phyloP scores from a whole-genome alignment of 2,329 filamentous ascomycete genomes.

The Volutella citrinella region DNA sequence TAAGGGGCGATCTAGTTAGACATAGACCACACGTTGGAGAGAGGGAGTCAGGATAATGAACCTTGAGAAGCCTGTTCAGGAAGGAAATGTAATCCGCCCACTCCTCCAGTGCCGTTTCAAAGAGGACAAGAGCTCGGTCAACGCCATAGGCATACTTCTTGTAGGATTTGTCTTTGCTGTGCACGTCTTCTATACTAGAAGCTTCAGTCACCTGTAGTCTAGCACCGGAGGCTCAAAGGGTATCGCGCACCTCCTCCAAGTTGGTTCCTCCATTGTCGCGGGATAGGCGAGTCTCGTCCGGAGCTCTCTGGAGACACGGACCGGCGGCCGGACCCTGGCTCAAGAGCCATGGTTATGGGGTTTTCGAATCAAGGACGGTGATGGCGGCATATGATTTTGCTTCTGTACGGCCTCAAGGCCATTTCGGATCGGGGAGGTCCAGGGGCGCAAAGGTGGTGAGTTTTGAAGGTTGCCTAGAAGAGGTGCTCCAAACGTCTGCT shows the following conservation, averaged over 20 bases:
- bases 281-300: slow-evolving; percentile 72
- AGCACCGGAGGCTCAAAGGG: too few relatives aligned
- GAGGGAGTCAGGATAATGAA: too few relatives aligned
- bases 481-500: slow-evolving; percentile 17
- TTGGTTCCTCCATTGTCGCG: slow-evolving; percentile 74
- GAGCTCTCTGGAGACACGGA: slow-evolving; percentile 78
- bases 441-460: slow-evolving; percentile 6
- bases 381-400: slow-evolving; percentile 21
- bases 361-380: slow-evolving; percentile 13
- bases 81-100: slow-evolving; percentile 99
- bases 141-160: slow-evolving; percentile 88
- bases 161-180: slow-evolving; percentile 64
- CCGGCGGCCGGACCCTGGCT: slow-evolving; percentile 53
- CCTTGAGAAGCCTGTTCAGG: slow-evolving; percentile 85
- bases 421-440: slow-evolving; percentile 15
- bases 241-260: slow-evolving; percentile 71
- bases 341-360: slow-evolving; percentile 58
- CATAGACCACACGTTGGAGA: too few relatives aligned
- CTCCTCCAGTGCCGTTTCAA: slow-evolving; percentile 92
- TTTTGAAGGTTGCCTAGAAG: slow-evolving; percentile 9
- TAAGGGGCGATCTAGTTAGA: too few relatives aligned
- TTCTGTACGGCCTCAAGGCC: slow-evolving; percentile 9
- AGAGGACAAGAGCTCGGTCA: slow-evolving; percentile 82
- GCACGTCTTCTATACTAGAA: slow-evolving; percentile 55
- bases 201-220: too few relatives aligned